Evolutionary conservation across 2,329 filamentous ascomycete species (phyloP), one percentile per base, ranked within the genome.

Genomic region (Magnaporthiopsis rhizophila): DNA sequence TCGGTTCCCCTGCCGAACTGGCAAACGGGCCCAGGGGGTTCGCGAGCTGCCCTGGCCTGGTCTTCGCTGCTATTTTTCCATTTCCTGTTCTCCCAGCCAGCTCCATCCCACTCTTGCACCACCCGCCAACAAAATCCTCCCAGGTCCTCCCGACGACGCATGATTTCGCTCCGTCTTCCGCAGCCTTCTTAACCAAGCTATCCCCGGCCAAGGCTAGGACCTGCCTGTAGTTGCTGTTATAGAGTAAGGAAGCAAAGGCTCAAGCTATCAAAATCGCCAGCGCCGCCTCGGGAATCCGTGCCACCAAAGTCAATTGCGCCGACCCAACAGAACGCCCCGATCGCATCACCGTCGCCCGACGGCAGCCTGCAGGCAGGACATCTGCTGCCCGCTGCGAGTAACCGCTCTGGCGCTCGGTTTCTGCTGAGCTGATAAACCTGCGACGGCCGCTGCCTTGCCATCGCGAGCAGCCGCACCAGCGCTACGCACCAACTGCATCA

Each of bases 311-410:
- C 45, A 53, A 21, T 21, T 13, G 8, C 45, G 45, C 45, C 45
- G 21, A 11, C 45, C 45, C 6, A 53, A 53, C 45, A 21, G 18
- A 24, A 21, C 45, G 21, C 18, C 45, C 9, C 18, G 18, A 50
- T 50, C n/a, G 7, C 18, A 53, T 53, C 21, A 24, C 45, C 24
- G 45, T 53, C 45, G 45, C 45, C n/a, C 21, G 21, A 53, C 45
- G 45, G 45, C 45, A 53, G 45, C 45, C 45, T 53, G 45, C 45
- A 53, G 34, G 24, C 57, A 58, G 59, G 59, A 60, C 59, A 36
- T 36, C n/a, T 18, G 45, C 34, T 61, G 45, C 24, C 24, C 59
- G 34, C 6, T 45, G 45, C 59, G 13, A 38, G 18, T 18, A 4
- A 32, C 34, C 45, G 30, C 21, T 8, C 18, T 38, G 45, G 34